Percentiles rank a stretch among this genome's conserved stretches.
These are phyloP conservation scores for Aphanoascus verrucosus DNA, from an alignment of 2,329 filamentous ascomycete species.

Conservation along the genomic window DNA sequence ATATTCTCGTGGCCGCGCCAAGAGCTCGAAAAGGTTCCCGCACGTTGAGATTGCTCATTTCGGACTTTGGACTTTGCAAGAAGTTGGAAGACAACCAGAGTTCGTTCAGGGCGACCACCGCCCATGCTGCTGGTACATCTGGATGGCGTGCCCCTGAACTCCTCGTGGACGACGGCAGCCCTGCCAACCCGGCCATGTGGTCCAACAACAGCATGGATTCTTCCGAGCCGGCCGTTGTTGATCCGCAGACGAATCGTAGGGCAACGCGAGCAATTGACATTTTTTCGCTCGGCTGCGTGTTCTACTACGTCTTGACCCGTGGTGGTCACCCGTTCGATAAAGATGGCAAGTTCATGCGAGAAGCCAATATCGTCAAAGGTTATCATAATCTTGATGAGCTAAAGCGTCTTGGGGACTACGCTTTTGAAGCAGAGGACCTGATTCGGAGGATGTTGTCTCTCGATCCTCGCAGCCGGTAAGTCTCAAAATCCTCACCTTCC, in stretches of 20 bases:
- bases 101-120: conserved; percentile 87
- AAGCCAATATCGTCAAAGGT: conserved; percentile 93
- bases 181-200: conserved; percentile 20
- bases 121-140: conserved; percentile 82
- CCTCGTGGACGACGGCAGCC: conserved; percentile 64
- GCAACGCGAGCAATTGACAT: conserved; percentile 96
- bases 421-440: conserved; percentile 76
- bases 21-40: conserved; percentile 44
- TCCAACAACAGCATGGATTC: conserved; percentile 34
- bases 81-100: conserved; percentile 91
- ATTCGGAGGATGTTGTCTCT: conserved; percentile 68
- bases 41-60: conserved; percentile 77
- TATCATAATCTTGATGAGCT: conserved; percentile 62
- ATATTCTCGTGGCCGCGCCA: conserved; percentile 71
- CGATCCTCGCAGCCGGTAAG: conserved; percentile 50
- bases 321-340: conserved; percentile 90
- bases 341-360: conserved; percentile 86
- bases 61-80: conserved; percentile 95
- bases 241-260: conserved; percentile 55
- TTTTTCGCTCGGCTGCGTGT: conserved; percentile 93
- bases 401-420: conserved; percentile 67
- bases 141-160: conserved; percentile 96
- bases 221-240: conserved; percentile 43
- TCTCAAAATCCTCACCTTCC: conserved; percentile 1
- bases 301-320: conserved; percentile 94